phyloP scores from a whole-genome alignment of 495 filamentous ascomycete genomes.

The Penicillium desertorum region DNA sequence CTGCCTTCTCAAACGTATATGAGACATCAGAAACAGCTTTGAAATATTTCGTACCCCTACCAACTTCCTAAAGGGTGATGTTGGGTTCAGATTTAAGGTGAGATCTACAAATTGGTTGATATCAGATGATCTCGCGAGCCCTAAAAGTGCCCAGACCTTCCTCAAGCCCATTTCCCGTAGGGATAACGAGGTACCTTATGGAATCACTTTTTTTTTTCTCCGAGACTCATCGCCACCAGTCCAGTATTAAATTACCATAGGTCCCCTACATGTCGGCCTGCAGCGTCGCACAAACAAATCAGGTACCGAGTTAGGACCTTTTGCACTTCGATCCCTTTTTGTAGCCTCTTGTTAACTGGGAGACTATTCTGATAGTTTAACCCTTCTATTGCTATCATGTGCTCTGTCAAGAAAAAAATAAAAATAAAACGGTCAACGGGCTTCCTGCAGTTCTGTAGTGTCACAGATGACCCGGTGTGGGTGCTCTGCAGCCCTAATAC shows the following conservation, averaged over 20 bases:
- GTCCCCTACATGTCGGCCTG: conserved; percentile 13
- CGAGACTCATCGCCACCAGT: conserved; percentile 16
- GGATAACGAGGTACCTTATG: background rate
- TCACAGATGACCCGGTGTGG: background rate
- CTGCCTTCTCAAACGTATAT: conserved; percentile 10
- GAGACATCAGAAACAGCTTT: conserved; percentile 1
- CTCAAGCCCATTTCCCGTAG: background rate
- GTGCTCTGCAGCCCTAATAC: conserved; percentile 13
- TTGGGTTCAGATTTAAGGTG: background rate
- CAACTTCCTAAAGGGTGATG: background rate
- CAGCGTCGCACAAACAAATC: conserved; percentile 27
- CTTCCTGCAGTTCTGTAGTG: conserved; percentile 7
- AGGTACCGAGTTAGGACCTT: conserved; percentile 25
- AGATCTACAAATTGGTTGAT: background rate
- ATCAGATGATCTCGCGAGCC: conserved; percentile 17
- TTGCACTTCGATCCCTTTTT: background rate
- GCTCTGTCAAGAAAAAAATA: background rate
- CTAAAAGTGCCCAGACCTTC: background rate
- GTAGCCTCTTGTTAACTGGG: background rate
- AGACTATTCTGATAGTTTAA: background rate
- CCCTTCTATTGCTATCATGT: conserved; percentile 9
- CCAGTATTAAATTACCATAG: conserved; percentile 17
- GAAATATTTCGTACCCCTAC: background rate
- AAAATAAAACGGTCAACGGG: conserved; percentile 13
- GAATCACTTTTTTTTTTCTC: conserved; percentile 13